Conservation (phyloP, 2,329 filamentous ascomycete species). For the Paracoccidioides brasiliensis region DNA sequence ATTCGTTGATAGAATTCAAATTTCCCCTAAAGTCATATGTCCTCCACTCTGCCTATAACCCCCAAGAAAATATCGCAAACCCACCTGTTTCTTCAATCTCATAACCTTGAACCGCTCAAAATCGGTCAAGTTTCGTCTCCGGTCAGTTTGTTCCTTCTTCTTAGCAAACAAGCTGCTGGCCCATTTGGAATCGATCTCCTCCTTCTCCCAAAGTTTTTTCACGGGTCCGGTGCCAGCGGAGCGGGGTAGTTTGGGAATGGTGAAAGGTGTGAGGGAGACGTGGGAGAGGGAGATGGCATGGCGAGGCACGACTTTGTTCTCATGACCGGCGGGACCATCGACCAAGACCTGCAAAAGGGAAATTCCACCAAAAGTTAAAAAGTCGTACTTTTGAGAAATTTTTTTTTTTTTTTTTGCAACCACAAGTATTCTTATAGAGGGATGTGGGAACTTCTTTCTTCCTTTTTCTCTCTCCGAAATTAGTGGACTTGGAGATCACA, state of each 20-base stretch:
- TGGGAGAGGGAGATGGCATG: conserved; percentile 72
- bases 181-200: conserved; percentile 88
- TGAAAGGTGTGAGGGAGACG: conserved; percentile 78
- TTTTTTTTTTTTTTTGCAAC: neutral
- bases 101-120: conserved; percentile 99
- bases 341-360: conserved; percentile 62
- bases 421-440: too few relatives aligned
- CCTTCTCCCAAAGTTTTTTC: conserved; percentile 80
- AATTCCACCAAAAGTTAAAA: neutral
- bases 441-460: neutral
- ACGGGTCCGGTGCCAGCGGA: conserved; percentile 70
- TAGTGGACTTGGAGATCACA: conserved; percentile 33
- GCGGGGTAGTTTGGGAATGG: conserved; percentile 74
- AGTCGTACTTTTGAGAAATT: neutral
- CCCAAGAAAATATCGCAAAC: conserved; percentile 19
- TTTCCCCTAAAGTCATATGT: neutral
- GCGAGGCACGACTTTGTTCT: conserved; percentile 69
- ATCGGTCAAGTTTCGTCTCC: conserved; percentile 85
- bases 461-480: neutral
- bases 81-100: conserved; percentile 96
- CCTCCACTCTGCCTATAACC: neutral
- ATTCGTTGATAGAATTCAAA: neutral
- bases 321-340: conserved; percentile 78
- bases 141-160: conserved; percentile 73
- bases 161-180: conserved; percentile 84